Conservation (phyloP, 1,139 yeast species). For the Nakaseomyces sp. region DNA sequence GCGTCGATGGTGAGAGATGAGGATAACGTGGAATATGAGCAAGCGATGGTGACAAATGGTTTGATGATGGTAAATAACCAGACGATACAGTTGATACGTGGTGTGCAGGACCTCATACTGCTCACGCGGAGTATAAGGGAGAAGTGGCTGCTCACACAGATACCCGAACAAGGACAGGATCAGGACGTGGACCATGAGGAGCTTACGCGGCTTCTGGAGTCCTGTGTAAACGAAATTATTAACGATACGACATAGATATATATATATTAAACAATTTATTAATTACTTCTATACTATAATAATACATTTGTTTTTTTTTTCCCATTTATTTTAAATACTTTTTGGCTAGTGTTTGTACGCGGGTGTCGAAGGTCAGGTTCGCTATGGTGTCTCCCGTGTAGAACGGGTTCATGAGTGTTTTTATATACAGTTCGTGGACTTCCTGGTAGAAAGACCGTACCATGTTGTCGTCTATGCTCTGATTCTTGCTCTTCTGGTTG, state of each 20-base stretch:
- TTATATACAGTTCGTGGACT: slow-evolving; percentile 78
- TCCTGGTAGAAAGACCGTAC: slow-evolving; percentile 80
- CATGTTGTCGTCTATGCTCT: slow-evolving; percentile 51
- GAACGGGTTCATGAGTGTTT: slow-evolving; percentile 79
- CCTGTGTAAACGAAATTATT: slow-evolving; percentile 16
- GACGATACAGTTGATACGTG: slow-evolving; percentile 28
- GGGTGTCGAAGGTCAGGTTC: slow-evolving; percentile 67
- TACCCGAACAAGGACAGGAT: slow-evolving; percentile 18
- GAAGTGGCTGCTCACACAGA: slow-evolving; percentile 30
- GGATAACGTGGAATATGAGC: slow-evolving; percentile 16
- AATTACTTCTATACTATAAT: no score
- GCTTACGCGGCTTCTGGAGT: slow-evolving; percentile 14
- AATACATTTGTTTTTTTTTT: no score
- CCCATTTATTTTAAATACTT: slow-evolving; percentile 46
- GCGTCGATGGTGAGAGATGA: slow-evolving; percentile 21
- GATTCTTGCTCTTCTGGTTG: slow-evolving; percentile 13
- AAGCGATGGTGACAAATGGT: slow-evolving; percentile 25
- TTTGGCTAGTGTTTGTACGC: slow-evolving; percentile 62
- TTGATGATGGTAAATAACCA: slow-evolving; percentile 27
- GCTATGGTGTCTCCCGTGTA: slow-evolving; percentile 67
- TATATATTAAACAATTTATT: background rate
- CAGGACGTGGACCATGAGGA: slow-evolving; percentile 12
- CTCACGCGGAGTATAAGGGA: slow-evolving; percentile 29
- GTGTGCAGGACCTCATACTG: slow-evolving; percentile 29
- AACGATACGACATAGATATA: background rate